Percentiles rank a stretch among this genome's conserved stretches.
Conservation (phyloP, 768 basidiomycete species). For the Termitomyces sp. region DNA sequence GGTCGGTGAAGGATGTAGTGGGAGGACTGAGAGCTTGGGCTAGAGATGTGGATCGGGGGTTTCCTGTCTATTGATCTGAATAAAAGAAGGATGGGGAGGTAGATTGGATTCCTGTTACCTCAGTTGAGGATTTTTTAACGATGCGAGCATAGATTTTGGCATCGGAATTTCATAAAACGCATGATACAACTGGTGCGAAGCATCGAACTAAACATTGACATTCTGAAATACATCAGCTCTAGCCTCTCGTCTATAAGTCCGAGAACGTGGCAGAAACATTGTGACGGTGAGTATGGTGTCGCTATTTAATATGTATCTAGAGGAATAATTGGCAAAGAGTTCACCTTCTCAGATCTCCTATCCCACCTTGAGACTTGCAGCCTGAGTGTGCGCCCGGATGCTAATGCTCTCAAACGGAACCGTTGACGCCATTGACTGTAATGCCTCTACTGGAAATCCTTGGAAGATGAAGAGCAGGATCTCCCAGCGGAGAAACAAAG, state of each 20-base stretch:
- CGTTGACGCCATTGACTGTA: neutral
- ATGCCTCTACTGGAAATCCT: neutral
- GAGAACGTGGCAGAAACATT: neutral
- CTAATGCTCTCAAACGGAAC: neutral
- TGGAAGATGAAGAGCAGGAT: neutral
- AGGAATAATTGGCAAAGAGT: too few relatives aligned
- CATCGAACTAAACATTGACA: neutral
- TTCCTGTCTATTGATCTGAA: conserved; percentile 71
- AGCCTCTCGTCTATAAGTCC: neutral
- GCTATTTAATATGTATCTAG: too few relatives aligned
- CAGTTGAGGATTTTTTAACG: neutral
- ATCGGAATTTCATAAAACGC: too few relatives aligned
- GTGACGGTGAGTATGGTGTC: neutral
- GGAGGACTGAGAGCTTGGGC: conserved; percentile 87
- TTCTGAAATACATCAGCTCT: too few relatives aligned
- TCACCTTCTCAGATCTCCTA: neutral
- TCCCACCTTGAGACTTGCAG: neutral
- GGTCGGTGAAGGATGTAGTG: conserved; percentile 62
- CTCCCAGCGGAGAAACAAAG: neutral
- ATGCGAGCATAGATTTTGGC: neutral
- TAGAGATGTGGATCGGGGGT: conserved; percentile 63
- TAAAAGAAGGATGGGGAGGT: neutral
- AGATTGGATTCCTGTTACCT: neutral
- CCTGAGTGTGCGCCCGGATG: neutral
- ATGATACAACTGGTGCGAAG: too few relatives aligned